Percentiles rank a stretch among this genome's conserved stretches.
phyloP scores from a whole-genome alignment of 352 stramenopile species.

The Phytophthora megakarya region DNA sequence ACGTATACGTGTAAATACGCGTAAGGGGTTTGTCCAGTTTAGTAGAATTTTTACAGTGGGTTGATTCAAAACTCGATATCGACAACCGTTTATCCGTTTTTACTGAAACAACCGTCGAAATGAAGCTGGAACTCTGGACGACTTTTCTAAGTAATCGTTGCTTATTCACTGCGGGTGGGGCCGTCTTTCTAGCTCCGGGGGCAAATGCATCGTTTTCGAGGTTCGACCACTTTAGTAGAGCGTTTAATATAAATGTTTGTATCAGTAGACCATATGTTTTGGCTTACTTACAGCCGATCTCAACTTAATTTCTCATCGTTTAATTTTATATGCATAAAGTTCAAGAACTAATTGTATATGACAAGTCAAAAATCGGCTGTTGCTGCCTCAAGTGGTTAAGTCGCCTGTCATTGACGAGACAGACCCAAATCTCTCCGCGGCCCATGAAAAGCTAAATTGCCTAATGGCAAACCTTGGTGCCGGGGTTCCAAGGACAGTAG shows the following conservation, averaged over 20 bases:
- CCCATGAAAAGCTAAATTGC: slow-evolving; percentile 3
- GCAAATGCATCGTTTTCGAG: no score
- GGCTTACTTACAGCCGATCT: no score
- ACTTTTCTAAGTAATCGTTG: no score
- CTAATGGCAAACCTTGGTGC: neutral
- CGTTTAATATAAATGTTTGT: neutral
- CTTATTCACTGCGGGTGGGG: no score
- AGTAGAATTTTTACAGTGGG: no score
- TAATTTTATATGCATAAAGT: neutral
- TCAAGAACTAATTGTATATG: neutral
- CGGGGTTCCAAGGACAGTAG: neutral
- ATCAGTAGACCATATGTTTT: neutral
- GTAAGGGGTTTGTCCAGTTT: no score
- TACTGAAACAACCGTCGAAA: no score
- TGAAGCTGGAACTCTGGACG: no score
- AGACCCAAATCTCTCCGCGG: slow-evolving; percentile 1
- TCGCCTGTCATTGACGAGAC: slow-evolving; percentile 5
- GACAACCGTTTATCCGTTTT: no score
- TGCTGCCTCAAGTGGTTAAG: slow-evolving; percentile 6
- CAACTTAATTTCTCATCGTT: neutral
- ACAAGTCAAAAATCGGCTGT: neutral
- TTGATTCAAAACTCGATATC: no score
- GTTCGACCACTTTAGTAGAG: neutral
- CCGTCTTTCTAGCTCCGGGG: no score
- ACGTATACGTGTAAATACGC: no score